Percentiles rank a stretch among this genome's conserved stretches.
Evolutionary conservation across 139 green algal genomes (phyloP).

Genomic region (Chlamydomonas sp.): DNA sequence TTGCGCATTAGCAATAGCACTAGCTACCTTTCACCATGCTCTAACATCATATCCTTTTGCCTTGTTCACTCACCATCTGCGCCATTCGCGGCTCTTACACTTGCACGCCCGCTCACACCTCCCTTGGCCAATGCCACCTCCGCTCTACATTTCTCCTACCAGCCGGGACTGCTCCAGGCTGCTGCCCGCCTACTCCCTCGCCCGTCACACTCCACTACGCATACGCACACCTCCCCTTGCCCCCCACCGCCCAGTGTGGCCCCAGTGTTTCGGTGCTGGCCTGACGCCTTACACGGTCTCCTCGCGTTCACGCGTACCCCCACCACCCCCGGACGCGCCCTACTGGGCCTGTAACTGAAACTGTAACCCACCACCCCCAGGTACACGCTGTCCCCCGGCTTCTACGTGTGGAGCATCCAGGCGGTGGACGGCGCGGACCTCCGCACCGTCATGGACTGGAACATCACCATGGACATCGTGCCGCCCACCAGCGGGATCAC

Average conservation of each 20-base stretch:
- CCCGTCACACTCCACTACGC: no score
- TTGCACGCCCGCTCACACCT: no score
- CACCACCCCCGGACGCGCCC: neutral
- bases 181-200: no score
- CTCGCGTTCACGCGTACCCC: neutral
- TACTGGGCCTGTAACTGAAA: no score
- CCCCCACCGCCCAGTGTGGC: neutral
- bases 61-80: no score
- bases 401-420: conserved; percentile 1
- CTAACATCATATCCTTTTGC: neutral
- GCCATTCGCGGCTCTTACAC: no score
- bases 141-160: no score
- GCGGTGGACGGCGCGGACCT: conserved; percentile 13
- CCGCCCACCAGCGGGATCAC: neutral
- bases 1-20: no score
- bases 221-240: neutral
- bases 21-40: neutral
- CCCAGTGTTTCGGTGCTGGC: neutral
- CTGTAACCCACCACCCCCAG: neutral
- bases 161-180: no score
- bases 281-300: neutral
- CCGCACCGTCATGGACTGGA: neutral
- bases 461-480: neutral
- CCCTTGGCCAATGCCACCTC: no score
- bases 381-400: conserved; percentile 23